Base-by-base conservation (phyloP, 768 basidiomycete species). In the Lyophyllum atratum region DNA sequence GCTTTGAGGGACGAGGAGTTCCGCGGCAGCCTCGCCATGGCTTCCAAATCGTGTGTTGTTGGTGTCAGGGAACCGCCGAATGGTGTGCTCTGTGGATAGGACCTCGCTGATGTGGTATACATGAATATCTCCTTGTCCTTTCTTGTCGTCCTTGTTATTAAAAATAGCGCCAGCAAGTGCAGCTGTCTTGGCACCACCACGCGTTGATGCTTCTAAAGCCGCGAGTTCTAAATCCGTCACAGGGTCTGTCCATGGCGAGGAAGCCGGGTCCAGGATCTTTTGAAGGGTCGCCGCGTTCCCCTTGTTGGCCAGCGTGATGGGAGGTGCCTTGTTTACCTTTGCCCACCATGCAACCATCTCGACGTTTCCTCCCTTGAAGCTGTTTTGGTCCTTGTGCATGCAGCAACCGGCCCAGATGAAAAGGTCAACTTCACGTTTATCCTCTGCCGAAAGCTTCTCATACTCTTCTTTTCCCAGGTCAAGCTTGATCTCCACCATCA, bases 341-440 rank as follows among this genome's bases (percentile, higher is more conserved):
- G 39, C 42, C 71, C 72, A 76, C n/a, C 51, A 71, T 19, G 29
- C 54, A 52, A 58, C 49, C 70, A 76, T 73, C 34, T 56, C 61
- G 11, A 26, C 24, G 42, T 64, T 63, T 0, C 73, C 73, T 8
- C 64, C 71, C 46, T 72, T 72, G 44, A 73, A 60, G 10, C 62
- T 59, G 51, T 76, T 77, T 40, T 64, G 61, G 24, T 75, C 74
- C 58, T 76, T 76, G 61, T 77, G 75, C 70, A 73, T 74, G 44
- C 69, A 71, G 58, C 76, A 77, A 1, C 73, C 74, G 22, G 59
- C 71, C 67, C 69, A 72, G 7, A 77, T 55, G 56, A 76, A 76
- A 1, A 74, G 60, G 11, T 67, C 51, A 0, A 70, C 15, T 8
- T 24, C 25, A 26, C 47, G 47, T 43, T 57, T 53, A 28, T 69